Base-by-base conservation (phyloP, 2,329 filamentous ascomycete genomes). In the Grosmannia clavigera region DNA sequence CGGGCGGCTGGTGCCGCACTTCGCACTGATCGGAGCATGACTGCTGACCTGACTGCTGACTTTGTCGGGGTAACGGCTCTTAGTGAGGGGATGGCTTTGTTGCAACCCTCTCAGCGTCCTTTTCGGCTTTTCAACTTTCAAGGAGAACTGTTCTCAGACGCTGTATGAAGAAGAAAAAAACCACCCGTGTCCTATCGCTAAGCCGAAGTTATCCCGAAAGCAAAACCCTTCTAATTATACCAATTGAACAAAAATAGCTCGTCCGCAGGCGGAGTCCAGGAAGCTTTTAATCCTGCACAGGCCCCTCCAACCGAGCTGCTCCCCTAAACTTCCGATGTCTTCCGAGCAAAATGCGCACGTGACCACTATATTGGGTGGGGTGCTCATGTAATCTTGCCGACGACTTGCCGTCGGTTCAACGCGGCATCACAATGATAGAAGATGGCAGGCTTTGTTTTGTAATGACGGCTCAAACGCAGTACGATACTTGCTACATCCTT, bases 11-110 rank as follows among this genome's bases (percentile, higher is more conserved):
- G 55, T 51, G 61, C 61, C 43, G 60, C 58, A 31, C 59, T 53
- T 46, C 58, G 61, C 55, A 63, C 58, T 50, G 63, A 61, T 33
- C 61, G 63, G 51, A 64, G 60, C 63, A 64, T 64, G 61, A 52
- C 33, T 55, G 51, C 57, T 48, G 31, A 16, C 31, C 25, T 40
- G 35, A 7, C 33, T 54, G 52, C 52, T 43, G 19, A 10, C 12
- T 43, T 50, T 25, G 52, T 12, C 9, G 14, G 55, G 55, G 55
- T 27, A 14, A 35, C 10, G 11, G 55, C 16, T 33, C 55, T 12
- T 19, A 33, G 22, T 22, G 58, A 54, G 56, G 51, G 38, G 35
- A 48, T 33, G 25, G 33, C 27, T n/a, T 1, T 14, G 46, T 25
- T 46, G 38, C 35, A 27, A 33, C 14, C 38, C 38, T 40, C 38